phyloP scores from a whole-genome alignment of 805 yeast species.

The Nakazawaea siamensis region DNA sequence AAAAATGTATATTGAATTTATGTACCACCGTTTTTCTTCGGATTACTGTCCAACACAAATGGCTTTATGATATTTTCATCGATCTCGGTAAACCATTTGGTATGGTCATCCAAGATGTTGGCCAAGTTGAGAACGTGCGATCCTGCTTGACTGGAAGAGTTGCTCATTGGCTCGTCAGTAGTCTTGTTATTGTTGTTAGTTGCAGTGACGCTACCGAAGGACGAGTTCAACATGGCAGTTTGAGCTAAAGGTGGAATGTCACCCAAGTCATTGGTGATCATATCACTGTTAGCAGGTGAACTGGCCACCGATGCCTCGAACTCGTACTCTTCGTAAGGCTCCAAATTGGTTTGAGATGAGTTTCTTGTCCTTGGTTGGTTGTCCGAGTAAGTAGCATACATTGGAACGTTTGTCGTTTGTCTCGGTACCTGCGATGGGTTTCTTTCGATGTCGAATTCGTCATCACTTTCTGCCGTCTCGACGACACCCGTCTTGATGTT shows the following conservation, averaged over 20 bases:
- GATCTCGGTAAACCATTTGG: constrained; percentile 87
- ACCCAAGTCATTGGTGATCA: constrained; percentile 27
- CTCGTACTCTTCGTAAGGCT: constrained; percentile 1
- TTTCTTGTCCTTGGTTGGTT: constrained; percentile 18
- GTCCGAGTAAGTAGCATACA: constrained; percentile 13
- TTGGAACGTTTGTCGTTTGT: constrained; percentile 14
- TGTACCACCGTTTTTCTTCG: background rate
- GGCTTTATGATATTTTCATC: constrained; percentile 94
- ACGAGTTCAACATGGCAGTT: constrained; percentile 6
- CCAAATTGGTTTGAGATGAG: constrained; percentile 16
- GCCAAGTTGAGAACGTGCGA: constrained; percentile 15
- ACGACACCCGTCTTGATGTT: constrained; percentile 89
- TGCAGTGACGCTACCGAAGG: background rate
- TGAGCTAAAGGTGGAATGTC: constrained; percentile 22
- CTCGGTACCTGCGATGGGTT: constrained; percentile 7
- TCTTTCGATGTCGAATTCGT: constrained; percentile 91
- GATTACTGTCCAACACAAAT: constrained; percentile 58
- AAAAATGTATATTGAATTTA: background rate
- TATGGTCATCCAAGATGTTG: constrained; percentile 54
- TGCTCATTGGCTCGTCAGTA: constrained; percentile 3
- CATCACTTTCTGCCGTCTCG: constrained; percentile 79
- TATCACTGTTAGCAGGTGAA: constrained; percentile 14
- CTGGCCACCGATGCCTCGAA: constrained; percentile 16
- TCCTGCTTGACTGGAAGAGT: background rate
- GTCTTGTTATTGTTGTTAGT: background rate